A percentile compares a stretch with the other conserved stretches of the same genome.
These are phyloP conservation scores for Fusarium sp. DNA, from an alignment of 2,329 filamentous ascomycete species.

Conservation along the genomic window DNA sequence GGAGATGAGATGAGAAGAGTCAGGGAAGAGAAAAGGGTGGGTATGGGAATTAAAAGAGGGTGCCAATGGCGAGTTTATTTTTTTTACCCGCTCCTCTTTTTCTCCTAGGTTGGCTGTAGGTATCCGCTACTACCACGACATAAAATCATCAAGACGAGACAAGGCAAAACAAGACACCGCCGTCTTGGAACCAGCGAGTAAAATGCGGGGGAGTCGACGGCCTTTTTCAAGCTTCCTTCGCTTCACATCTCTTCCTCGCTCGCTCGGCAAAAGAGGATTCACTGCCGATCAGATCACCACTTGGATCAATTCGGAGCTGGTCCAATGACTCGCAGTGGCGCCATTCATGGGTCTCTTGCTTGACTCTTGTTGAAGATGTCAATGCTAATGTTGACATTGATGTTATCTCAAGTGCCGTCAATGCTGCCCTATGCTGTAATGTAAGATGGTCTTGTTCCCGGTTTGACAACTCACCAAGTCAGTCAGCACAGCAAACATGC, in stretches of 20 bases:
- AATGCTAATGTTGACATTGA: no score
- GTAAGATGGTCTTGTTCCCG: constrained; percentile 16
- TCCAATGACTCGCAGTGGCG: constrained; percentile 49
- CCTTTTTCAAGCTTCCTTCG: constrained; percentile 35
- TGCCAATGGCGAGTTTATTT: constrained; percentile 34
- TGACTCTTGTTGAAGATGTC: constrained; percentile 4
- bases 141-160: constrained; percentile 9
- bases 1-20: constrained; percentile 20
- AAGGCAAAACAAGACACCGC: background rate
- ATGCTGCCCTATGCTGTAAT: constrained; percentile 17
- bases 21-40: constrained; percentile 27
- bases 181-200: constrained; percentile 31
- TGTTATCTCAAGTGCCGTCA: constrained; percentile 3
- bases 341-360: constrained; percentile 28
- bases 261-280: constrained; percentile 40
- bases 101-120: constrained; percentile 12
- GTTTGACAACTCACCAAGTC: constrained; percentile 30
- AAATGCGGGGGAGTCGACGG: constrained; percentile 48
- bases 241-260: constrained; percentile 1
- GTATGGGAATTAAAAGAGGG: constrained; percentile 15
- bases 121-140: constrained; percentile 4
- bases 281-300: constrained; percentile 50
- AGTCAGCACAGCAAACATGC: constrained; percentile 4
- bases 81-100: constrained; percentile 24
- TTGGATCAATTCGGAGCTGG: constrained; percentile 21